These are phyloP conservation scores for Phaeosphaeria sp. DNA, from an alignment of 2,329 filamentous ascomycete genomes.

Conservation along the genomic window DNA sequence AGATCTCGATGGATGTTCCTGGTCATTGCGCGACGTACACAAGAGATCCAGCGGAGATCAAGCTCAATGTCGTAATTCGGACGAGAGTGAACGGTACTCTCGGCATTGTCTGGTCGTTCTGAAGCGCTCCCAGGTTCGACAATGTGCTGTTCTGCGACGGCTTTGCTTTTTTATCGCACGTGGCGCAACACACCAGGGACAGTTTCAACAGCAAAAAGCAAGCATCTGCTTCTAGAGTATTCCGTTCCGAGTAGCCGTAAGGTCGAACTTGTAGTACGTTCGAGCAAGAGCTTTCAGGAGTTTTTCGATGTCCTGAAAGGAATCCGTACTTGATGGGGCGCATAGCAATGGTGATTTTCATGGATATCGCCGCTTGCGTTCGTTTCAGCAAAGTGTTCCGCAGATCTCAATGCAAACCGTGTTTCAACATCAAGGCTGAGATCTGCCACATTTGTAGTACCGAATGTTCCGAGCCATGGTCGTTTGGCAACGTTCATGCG, in stretches of 20 bases:
- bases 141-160: background rate
- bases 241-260: background rate
- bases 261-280: background rate
- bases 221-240: background rate
- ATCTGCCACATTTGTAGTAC: conserved; percentile 7
- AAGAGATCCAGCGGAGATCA: background rate
- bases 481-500: conserved; percentile 8
- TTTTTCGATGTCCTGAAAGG: no score
- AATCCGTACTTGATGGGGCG: no score
- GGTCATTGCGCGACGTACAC: background rate
- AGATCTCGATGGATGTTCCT: conserved; percentile 1
- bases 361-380: conserved; percentile 6
- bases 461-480: conserved; percentile 2
- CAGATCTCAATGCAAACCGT: conserved; percentile 10
- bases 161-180: background rate
- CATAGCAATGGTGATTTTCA: background rate
- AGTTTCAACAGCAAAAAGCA: background rate
- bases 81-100: background rate
- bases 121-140: conserved; percentile 6
- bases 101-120: conserved; percentile 8
- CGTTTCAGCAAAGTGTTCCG: conserved; percentile 23
- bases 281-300: no score
- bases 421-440: conserved; percentile 22
- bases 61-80: background rate
- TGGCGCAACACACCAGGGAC: background rate